phyloP scores from a whole-genome alignment of 441 rosid species.

The Populus tomentosa region DNA sequence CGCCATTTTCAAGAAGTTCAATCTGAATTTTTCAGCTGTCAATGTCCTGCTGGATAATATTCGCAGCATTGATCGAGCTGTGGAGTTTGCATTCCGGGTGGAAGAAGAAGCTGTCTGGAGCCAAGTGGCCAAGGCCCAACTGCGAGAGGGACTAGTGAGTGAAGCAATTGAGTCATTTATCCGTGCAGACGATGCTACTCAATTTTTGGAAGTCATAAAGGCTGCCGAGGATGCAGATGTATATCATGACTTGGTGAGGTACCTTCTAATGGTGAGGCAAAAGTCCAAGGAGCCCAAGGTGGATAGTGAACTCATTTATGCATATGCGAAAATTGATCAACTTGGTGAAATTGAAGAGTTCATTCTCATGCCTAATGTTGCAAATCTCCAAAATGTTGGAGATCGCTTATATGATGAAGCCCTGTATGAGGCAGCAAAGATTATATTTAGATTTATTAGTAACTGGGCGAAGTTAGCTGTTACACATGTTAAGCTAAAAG shows the following conservation, averaged over 20 bases:
- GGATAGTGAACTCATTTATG: constrained; percentile 87
- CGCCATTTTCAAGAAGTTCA: constrained; percentile 84
- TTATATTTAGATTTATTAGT: constrained; percentile 75
- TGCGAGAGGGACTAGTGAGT: constrained; percentile 79
- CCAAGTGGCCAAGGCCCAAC: constrained; percentile 90
- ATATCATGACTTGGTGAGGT: constrained; percentile 80
- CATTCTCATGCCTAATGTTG: constrained; percentile 91
- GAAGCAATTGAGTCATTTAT: constrained; percentile 93
- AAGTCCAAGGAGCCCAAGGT: constrained; percentile 92
- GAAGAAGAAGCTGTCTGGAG: constrained; percentile 96
- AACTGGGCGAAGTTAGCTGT: constrained; percentile 94
- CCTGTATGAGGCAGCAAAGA: constrained; percentile 86
- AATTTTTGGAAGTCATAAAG: constrained; percentile 73
- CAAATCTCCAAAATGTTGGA: constrained; percentile 78
- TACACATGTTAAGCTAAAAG: constrained; percentile 76
- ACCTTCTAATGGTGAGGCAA: constrained; percentile 90
- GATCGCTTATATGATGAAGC: constrained; percentile 84
- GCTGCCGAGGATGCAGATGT: constrained; percentile 74
- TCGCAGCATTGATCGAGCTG: constrained; percentile 79
- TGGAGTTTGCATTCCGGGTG: constrained; percentile 92
- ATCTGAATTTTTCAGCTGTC: constrained; percentile 85
- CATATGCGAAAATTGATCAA: constrained; percentile 87
- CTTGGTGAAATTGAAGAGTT: constrained; percentile 85
- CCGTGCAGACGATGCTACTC: constrained; percentile 88
- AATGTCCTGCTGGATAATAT: constrained; percentile 77